These are phyloP conservation scores for Bretziella fagacearum DNA, from an alignment of 2,329 filamentous ascomycete species.

Conservation along the genomic window DNA sequence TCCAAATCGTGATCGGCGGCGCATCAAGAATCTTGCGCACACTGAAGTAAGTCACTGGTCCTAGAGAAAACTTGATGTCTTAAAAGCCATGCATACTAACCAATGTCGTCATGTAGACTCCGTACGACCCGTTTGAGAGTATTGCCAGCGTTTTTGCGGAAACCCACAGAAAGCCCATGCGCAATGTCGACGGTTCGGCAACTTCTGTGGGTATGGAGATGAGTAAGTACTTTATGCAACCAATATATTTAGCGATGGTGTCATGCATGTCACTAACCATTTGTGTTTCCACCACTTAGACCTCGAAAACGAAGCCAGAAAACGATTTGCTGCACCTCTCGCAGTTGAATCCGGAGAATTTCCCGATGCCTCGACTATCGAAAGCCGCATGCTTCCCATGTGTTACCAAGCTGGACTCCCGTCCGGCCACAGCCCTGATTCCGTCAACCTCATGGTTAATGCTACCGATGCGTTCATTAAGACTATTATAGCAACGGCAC, in stretches of 20 bases:
- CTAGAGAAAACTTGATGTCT: too few relatives aligned
- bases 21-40: slow-evolving; percentile 46
- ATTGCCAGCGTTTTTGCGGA: slow-evolving; percentile 37
- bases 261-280: neutral
- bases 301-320: slow-evolving; percentile 49
- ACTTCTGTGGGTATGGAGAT: slow-evolving; percentile 54
- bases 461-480: slow-evolving; percentile 53
- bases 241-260: neutral
- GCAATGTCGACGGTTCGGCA: slow-evolving; percentile 44
- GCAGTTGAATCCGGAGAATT: slow-evolving; percentile 54
- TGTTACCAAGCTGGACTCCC: slow-evolving; percentile 49
- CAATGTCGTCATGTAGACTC: too few relatives aligned
- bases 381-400: slow-evolving; percentile 48
- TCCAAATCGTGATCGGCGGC: slow-evolving; percentile 45
- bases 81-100: too few relatives aligned
- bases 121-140: slow-evolving; percentile 37
- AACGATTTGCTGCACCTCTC: slow-evolving; percentile 45
- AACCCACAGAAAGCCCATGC: slow-evolving; percentile 28
- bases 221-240: slow-evolving; percentile 37
- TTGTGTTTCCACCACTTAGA: slow-evolving; percentile 26
- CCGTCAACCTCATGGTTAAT: slow-evolving; percentile 45
- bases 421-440: slow-evolving; percentile 41
- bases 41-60: slow-evolving; percentile 48
- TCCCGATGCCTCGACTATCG: slow-evolving; percentile 45
- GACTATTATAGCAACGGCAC: slow-evolving; percentile 44